Evolutionary conservation across 306 rosid species (phyloP), one percentile per base, ranked within the genome.

Genomic region (Purshia tridentata): DNA sequence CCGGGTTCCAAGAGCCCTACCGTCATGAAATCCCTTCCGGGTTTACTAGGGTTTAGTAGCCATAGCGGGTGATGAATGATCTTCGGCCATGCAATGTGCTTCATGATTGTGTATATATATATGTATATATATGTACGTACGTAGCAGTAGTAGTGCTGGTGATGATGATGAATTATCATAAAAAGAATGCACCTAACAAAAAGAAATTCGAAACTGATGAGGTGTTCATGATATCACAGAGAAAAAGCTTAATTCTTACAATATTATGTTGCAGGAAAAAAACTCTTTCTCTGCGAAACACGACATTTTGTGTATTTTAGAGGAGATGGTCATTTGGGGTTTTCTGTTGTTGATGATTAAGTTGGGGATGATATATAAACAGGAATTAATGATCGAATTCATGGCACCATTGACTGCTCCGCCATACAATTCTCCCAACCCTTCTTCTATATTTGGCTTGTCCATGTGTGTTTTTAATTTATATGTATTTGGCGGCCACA

Each of bases 61-160:
- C 23, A 39, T 37, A 48, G 49, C 68, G 59, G 69, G 60, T 22
- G 46, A 69, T 69, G 63, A 16, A 65, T 23, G 58, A 58, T 44
- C 67, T 45, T 58, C 6, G 76, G 76, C 67, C 69, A 58, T 18
- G 68, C 48, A n/a, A 72, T 37, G 47, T 72, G 69, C 35, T 29
- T 29, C 35, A 29, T 29, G 35, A 0, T 29, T 29, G 35, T 29
- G 35, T 29, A 29, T 29, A n/a, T n/a, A n/a, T n/a, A n/a, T n/a
- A n/a, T n/a, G n/a, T n/a, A n/a, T n/a, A n/a, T n/a, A n/a, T n/a
- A 29, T 29, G 35, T 29, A 29, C 35, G 35, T 29, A 29, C 35
- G 35, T 29, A 29, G 76, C 10, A 13, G 56, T 19, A 29, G 76
- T 9, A 13, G 56, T 19, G 55, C 46, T 72, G 69, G 59, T 45